Conservation (phyloP, 2,329 filamentous ascomycete species). For the Aphanocladium album region DNA sequence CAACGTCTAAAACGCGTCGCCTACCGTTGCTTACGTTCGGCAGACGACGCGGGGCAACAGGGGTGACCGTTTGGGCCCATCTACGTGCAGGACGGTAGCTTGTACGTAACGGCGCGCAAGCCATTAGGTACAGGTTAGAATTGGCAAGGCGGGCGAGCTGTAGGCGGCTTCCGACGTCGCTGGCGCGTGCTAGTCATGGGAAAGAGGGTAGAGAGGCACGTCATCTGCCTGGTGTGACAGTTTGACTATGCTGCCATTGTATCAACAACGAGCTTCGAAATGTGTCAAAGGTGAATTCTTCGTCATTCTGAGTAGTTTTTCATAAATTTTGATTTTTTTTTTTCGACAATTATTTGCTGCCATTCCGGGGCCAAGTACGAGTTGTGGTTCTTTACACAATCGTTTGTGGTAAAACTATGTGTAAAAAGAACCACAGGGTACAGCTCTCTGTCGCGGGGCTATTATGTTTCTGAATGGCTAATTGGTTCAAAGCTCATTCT, state of each 20-base stretch:
- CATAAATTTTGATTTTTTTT: background rate
- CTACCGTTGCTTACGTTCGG: background rate
- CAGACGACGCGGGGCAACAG: background rate
- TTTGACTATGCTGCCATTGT: background rate
- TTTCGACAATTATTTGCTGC: background rate
- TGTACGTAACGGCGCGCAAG: conserved; percentile 9
- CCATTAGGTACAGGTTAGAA: background rate
- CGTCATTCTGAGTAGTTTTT: too few relatives aligned
- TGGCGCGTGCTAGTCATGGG: background rate
- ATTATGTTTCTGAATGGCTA: conserved; percentile 7
- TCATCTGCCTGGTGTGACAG: background rate
- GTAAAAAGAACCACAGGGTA: conserved; percentile 13
- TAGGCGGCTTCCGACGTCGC: conserved; percentile 3
- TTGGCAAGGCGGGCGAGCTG: background rate
- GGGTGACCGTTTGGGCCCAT: background rate
- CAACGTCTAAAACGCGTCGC: background rate
- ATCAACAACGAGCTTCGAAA: background rate
- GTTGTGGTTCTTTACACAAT: conserved; percentile 1
- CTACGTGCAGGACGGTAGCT: background rate
- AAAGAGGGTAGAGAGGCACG: background rate
- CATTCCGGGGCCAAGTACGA: background rate
- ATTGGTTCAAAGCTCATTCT: background rate
- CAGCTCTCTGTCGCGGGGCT: conserved; percentile 7
- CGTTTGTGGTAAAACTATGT: conserved; percentile 11
- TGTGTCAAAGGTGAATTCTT: background rate